phyloP scores from a whole-genome alignment of 2,329 filamentous ascomycete species.

The Beauveria caledonica region DNA sequence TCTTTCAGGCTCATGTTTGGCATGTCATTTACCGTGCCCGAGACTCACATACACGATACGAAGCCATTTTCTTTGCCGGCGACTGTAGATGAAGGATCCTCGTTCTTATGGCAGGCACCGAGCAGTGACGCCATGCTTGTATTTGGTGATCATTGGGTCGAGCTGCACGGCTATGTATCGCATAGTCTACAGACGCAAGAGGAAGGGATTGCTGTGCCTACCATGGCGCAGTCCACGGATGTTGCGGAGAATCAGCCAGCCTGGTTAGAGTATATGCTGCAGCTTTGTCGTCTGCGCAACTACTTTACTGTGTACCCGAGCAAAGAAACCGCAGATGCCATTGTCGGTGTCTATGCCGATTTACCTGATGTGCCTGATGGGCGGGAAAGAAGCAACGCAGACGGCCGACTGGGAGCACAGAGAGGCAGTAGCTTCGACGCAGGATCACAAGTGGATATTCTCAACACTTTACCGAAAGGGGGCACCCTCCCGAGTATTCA shows the following conservation, averaged over 20 bases:
- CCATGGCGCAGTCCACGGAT: constrained; percentile 42
- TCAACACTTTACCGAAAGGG: constrained; percentile 39
- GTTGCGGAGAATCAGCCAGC: constrained; percentile 63
- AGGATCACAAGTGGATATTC: constrained; percentile 34
- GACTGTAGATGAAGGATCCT: constrained; percentile 28
- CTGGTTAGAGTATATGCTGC: constrained; percentile 71
- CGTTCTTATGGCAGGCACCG: constrained; percentile 81
- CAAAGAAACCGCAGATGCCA: constrained; percentile 39
- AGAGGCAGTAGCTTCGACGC: constrained; percentile 31
- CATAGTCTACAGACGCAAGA: constrained; percentile 44
- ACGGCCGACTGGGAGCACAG: constrained; percentile 22
- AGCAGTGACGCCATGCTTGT: constrained; percentile 75
- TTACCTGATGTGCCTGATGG: constrained; percentile 67
- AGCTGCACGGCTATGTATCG: constrained; percentile 74
- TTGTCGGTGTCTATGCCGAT: constrained; percentile 73
- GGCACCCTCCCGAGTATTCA: constrained; percentile 36
- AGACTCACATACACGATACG: constrained; percentile 52
- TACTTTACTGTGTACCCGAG: constrained; percentile 77
- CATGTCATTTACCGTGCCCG: constrained; percentile 70
- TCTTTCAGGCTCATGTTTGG: constrained; percentile 57
- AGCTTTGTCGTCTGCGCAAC: constrained; percentile 66
- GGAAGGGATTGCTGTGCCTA: constrained; percentile 25
- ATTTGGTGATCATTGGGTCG: constrained; percentile 78
- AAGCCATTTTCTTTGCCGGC: constrained; percentile 42
- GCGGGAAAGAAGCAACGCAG: constrained; percentile 28